Evolutionary conservation across 441 rosid species (phyloP).

Genomic region (Euphorbia neoarborescens): DNA sequence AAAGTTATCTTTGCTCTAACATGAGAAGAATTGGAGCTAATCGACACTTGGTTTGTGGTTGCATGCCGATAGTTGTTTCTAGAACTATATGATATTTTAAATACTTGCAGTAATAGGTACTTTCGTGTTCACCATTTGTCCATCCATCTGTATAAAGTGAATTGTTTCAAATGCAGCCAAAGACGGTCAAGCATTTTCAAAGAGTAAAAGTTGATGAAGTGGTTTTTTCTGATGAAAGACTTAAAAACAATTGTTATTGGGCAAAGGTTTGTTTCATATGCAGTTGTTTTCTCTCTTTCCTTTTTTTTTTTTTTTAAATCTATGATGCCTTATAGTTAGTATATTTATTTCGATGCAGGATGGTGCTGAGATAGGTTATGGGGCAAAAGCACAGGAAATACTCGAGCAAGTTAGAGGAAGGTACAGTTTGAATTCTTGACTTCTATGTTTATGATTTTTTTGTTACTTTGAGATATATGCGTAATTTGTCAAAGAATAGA

Average conservation of each 20-base stretch:
- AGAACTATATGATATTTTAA: not conserved
- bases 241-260: conserved; percentile 87
- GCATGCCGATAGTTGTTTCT: not conserved
- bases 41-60: not conserved
- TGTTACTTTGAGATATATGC: not conserved
- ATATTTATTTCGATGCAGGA: conserved; percentile 31
- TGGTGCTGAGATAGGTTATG: conserved; percentile 83
- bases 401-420: conserved; percentile 94
- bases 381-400: conserved; percentile 90
- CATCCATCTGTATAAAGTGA: not conserved
- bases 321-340: not conserved
- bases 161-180: conserved; percentile 44
- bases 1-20: not conserved
- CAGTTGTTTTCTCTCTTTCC: not conserved
- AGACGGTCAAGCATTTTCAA: conserved; percentile 52
- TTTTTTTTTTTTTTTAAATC: not conserved
- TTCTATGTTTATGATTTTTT: not conserved
- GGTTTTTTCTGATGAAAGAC: conserved; percentile 56
- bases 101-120: not conserved
- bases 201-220: conserved; percentile 72
- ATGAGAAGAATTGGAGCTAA: not conserved
- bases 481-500: not conserved
- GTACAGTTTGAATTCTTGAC: conserved; percentile 27
- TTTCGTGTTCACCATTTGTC: not conserved
- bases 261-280: conserved; percentile 51